Conservation (phyloP, 208 protist species). For the Trypanosoma brucei region DNA sequence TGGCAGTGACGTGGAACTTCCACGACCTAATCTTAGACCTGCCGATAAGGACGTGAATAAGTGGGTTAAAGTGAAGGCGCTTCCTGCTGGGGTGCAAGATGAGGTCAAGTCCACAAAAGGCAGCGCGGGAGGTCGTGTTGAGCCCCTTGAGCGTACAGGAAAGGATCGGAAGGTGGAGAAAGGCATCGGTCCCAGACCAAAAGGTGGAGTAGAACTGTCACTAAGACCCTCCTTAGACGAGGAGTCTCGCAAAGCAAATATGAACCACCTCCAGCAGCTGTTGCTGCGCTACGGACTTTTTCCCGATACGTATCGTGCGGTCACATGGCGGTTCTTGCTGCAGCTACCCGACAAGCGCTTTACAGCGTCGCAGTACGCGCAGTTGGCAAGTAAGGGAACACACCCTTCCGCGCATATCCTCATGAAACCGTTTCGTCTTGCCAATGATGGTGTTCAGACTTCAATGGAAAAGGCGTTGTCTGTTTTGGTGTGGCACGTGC, state of each 20-base stretch:
- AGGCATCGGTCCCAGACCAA: not conserved
- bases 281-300: slow-evolving; percentile 68
- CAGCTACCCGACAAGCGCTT: slow-evolving; percentile 40
- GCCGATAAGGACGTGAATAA: slow-evolving; percentile 14
- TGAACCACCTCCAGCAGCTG: slow-evolving; percentile 53
- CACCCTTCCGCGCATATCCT: slow-evolving; percentile 52
- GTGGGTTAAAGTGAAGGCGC: slow-evolving; percentile 18
- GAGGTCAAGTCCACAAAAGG: not conserved
- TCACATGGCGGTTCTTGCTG: slow-evolving; percentile 82
- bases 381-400: slow-evolving; percentile 40
- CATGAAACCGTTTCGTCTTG: slow-evolving; percentile 62
- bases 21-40: slow-evolving; percentile 4
- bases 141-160: not conserved
- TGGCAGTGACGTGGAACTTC: slow-evolving; percentile 4
- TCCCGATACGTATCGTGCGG: slow-evolving; percentile 51
- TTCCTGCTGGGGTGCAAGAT: not conserved
- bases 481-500: slow-evolving; percentile 59
- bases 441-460: slow-evolving; percentile 17
- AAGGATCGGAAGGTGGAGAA: not conserved
- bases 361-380: slow-evolving; percentile 64
- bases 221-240: slow-evolving; percentile 26
- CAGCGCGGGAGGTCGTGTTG: not conserved
- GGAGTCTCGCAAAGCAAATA: slow-evolving; percentile 43
- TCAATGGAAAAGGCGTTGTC: slow-evolving; percentile 60
- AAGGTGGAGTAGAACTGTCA: slow-evolving; percentile 9